Evolutionary conservation across 148 eudicot species (phyloP), one percentile per base, ranked within the genome.

Genomic region (Cornus florida): DNA sequence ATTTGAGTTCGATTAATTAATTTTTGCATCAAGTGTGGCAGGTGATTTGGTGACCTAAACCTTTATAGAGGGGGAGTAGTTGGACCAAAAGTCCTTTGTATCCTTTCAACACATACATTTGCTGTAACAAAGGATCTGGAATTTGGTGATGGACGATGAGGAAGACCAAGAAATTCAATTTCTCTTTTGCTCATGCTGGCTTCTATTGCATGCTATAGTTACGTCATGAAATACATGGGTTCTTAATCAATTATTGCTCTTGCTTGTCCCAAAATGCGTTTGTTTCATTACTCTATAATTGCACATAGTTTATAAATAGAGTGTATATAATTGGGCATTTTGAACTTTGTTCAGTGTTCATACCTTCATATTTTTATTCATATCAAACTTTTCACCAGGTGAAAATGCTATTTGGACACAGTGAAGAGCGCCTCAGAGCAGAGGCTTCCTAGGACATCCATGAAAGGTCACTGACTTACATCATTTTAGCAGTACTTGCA

Each of bases 401-500:
- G 28, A 28, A 28, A 28, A 28, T 28, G 28, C 28, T 28, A 28
- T 28, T 28, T 28, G 28, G 28, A 28, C 28, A 28, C 28, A 28
- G 28, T 28, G 28, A 28, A 16, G 86, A 80, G 73, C 91, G 93
- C 88, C 89, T 91, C 86, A 86, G 82, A 84, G 88, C 88, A 70
- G 83, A 77, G 91, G 91, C 77, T 85, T 84, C 84, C 72, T 91
- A 77, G 75, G 76, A 9, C 9, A 43, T 28, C 20, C 72, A 80
- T 38, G 67, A 83, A 77, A 73, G 69, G 32, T 74, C 83, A 22
- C 68, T 59, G 35, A 75, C 79, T 24, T 72, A 41, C 50, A 10
- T 59, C 43, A 20, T 46, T 79, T 69, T 50, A 1, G 22, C n/a
- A 46, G 62, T 48, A 56, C 19, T 24, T 17, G n/a, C 3, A 23